Evolutionary conservation across 805 yeast species (phyloP).

Genomic region (Barnettozyma californica): DNA sequence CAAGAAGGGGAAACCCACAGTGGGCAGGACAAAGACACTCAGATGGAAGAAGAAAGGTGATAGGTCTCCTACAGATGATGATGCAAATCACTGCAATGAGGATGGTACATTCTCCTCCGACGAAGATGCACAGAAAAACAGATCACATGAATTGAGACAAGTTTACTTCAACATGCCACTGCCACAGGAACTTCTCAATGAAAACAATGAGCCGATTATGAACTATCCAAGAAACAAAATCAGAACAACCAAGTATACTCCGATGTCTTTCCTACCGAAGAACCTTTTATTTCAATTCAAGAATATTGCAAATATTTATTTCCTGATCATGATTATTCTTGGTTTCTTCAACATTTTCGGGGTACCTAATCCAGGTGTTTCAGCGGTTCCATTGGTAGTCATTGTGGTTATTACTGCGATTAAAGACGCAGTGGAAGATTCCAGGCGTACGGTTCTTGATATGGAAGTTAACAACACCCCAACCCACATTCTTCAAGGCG

Average conservation of each 20-base stretch:
- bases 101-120: conserved; percentile 28
- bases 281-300: conserved; percentile 74
- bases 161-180: conserved; percentile 11
- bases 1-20: conserved; percentile 60
- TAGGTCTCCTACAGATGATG: conserved; percentile 30
- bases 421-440: conserved; percentile 79
- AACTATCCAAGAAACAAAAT: conserved; percentile 55
- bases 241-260: conserved; percentile 93
- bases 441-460: conserved; percentile 66
- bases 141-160: conserved; percentile 31
- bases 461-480: conserved; percentile 70
- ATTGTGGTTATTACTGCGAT: conserved; percentile 70
- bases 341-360: conserved; percentile 78
- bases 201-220: conserved; percentile 7
- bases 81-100: conserved; percentile 7
- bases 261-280: conserved; percentile 82
- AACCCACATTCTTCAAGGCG: conserved; percentile 56
- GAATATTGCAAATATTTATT: conserved; percentile 87
- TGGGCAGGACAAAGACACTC: conserved; percentile 56
- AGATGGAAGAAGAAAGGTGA: conserved; percentile 36
- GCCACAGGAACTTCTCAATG: conserved; percentile 9
- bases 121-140: conserved; percentile 28
- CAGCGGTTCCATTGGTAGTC: conserved; percentile 75
- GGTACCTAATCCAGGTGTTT: conserved; percentile 69
- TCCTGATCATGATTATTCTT: conserved; percentile 69